Conservation (phyloP, 2,329 filamentous ascomycete genomes). For the Curvularia sp. region DNA sequence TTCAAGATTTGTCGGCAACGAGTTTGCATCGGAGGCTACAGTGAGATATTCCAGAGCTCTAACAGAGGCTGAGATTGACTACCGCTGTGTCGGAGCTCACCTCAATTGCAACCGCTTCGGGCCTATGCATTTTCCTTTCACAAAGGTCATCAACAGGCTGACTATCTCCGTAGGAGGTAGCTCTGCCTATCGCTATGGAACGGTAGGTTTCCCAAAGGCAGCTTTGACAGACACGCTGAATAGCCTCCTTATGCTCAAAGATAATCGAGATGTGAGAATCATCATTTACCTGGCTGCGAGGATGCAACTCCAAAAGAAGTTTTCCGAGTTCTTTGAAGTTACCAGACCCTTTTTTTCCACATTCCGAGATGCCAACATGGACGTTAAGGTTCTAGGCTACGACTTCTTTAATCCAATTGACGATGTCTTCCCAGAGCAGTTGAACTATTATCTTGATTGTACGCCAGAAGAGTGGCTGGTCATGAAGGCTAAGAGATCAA, state of each 20-base stretch:
- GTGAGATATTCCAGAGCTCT: conserved; percentile 11
- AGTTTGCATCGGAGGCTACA: conserved; percentile 14
- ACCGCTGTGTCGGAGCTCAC: conserved; percentile 8
- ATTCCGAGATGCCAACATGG: conserved; percentile 6
- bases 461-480: conserved; percentile 16
- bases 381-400: conserved; percentile 14
- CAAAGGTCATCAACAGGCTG: conserved; percentile 8
- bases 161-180: conserved; percentile 1
- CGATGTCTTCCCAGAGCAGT: conserved; percentile 12
- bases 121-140: neutral
- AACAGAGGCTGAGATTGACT: conserved; percentile 9
- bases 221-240: conserved; percentile 11
- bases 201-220: neutral
- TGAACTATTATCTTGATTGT: conserved; percentile 17
- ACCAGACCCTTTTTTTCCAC: conserved; percentile 8
- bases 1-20: conserved; percentile 2
- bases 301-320: conserved; percentile 4
- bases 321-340: conserved; percentile 13
- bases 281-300: conserved; percentile 6
- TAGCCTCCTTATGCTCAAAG: conserved; percentile 16
- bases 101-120: conserved; percentile 13
- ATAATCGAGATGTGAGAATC: conserved; percentile 1
- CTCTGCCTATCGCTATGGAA: neutral
- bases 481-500: conserved; percentile 16
- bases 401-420: conserved; percentile 15